Percentiles rank a stretch among this genome's conserved stretches.
phyloP scores from a whole-genome alignment of 257 asterid genomes.

The Pogostemon cablin region DNA sequence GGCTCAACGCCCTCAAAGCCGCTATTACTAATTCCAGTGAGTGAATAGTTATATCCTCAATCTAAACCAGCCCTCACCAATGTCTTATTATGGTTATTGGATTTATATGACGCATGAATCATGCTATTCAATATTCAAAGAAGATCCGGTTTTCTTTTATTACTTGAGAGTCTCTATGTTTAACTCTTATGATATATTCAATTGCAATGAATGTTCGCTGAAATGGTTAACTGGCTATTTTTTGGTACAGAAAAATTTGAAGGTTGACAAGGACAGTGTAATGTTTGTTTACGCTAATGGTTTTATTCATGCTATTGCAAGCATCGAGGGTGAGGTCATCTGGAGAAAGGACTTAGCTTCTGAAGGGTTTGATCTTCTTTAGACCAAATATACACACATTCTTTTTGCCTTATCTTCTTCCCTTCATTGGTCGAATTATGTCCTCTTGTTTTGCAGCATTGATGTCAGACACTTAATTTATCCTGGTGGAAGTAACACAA shows the following conservation, averaged over 20 bases:
- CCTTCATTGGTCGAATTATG: constrained; percentile 24
- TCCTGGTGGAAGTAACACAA: constrained; percentile 63
- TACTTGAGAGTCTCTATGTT: constrained; percentile 27
- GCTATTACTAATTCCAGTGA: constrained; percentile 70
- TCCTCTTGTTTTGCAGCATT: constrained; percentile 59
- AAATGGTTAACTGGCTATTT: constrained; percentile 31
- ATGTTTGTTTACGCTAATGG: constrained; percentile 80
- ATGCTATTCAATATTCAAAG: constrained; percentile 11
- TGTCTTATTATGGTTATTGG: constrained; percentile 16
- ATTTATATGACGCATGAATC: background rate
- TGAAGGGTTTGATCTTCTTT: constrained; percentile 61
- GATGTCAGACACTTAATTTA: constrained; percentile 63
- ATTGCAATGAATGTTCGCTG: constrained; percentile 18
- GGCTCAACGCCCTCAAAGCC: constrained; percentile 67
- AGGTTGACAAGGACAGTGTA: constrained; percentile 64
- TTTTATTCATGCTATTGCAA: constrained; percentile 77
- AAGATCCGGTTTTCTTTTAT: constrained; percentile 12
- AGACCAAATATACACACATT: constrained; percentile 28
- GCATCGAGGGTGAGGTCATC: constrained; percentile 82
- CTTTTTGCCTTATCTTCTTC: constrained; percentile 23
- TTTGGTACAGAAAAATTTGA: constrained; percentile 63
- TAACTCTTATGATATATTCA: background rate
- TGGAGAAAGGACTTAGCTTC: constrained; percentile 84
- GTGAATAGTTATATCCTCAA: constrained; percentile 38
- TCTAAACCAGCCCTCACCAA: background rate